Evolutionary conservation across 768 basidiomycete species (phyloP).

Genomic region (Panus rudis): DNA sequence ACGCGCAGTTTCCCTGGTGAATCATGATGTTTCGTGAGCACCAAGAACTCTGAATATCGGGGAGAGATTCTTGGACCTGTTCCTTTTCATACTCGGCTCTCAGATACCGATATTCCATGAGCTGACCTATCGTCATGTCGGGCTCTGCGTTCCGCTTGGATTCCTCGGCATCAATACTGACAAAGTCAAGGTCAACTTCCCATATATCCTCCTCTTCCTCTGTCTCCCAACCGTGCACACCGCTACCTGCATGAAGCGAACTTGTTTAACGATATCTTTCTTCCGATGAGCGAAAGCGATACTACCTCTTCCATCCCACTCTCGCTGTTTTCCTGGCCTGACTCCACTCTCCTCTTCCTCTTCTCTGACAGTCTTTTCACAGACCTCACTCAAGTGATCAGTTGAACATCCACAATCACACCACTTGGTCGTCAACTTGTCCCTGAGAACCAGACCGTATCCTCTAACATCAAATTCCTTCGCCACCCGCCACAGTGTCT

Average conservation of each 20-base stretch:
- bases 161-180: slow-evolving; percentile 46
- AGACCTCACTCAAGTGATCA: slow-evolving; percentile 71
- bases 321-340: slow-evolving; percentile 58
- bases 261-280: neutral
- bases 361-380: slow-evolving; percentile 63
- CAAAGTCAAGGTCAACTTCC: slow-evolving; percentile 66
- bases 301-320: slow-evolving; percentile 68
- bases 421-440: slow-evolving; percentile 71
- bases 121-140: slow-evolving; percentile 64
- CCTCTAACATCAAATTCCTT: slow-evolving; percentile 68
- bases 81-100: slow-evolving; percentile 69
- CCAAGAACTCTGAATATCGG: neutral
- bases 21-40: neutral
- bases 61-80: slow-evolving; percentile 32
- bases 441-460: slow-evolving; percentile 60
- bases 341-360: slow-evolving; percentile 58
- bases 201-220: slow-evolving; percentile 73
- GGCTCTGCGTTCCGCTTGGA: slow-evolving; percentile 30
- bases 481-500: slow-evolving; percentile 65
- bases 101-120: slow-evolving; percentile 70
- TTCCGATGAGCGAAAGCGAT: neutral
- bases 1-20: slow-evolving; percentile 58
- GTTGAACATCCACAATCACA: slow-evolving; percentile 79
- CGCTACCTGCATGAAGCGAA: slow-evolving; percentile 39
- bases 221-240: slow-evolving; percentile 68